phyloP scores from a whole-genome alignment of 2,329 filamentous ascomycete species.

The Triangularia verruculosa region DNA sequence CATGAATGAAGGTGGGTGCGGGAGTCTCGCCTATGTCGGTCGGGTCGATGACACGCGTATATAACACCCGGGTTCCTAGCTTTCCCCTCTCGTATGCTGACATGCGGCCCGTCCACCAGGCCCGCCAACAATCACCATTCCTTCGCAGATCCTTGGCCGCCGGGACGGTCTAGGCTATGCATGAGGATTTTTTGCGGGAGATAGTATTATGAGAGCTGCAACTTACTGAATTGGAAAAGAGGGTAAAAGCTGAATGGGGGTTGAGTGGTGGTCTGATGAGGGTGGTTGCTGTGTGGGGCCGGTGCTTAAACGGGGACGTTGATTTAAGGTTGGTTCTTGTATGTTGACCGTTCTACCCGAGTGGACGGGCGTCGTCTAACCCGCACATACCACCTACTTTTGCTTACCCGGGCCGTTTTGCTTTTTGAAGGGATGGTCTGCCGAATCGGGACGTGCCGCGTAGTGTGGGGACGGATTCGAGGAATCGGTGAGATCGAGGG shows the following conservation, averaged over 20 bases:
- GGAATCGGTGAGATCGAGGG: neutral
- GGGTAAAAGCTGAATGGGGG: too few species aligned
- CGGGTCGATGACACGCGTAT: neutral
- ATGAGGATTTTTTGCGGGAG: neutral
- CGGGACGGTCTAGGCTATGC: neutral
- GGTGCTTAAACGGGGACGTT: conserved; percentile 7
- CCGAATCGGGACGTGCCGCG: neutral
- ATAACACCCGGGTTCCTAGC: neutral
- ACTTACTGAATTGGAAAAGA: neutral
- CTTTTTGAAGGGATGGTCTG: neutral
- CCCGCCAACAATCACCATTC: neutral
- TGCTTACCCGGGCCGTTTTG: neutral
- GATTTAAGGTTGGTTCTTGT: conserved; percentile 16
- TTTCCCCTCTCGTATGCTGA: conserved; percentile 1
- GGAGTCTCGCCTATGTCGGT: neutral
- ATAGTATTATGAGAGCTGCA: neutral
- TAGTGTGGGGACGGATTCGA: neutral
- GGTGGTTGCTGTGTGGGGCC: neutral
- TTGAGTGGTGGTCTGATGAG: neutral
- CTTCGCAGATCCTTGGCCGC: neutral
- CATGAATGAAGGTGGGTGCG: neutral
- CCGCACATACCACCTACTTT: neutral
- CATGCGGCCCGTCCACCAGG: neutral
- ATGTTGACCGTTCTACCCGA: neutral
- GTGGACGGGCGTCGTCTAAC: too few species aligned